These are phyloP conservation scores for Ampelomyces quisqualis DNA, from an alignment of 2,329 filamentous ascomycete species.

Conservation along the genomic window DNA sequence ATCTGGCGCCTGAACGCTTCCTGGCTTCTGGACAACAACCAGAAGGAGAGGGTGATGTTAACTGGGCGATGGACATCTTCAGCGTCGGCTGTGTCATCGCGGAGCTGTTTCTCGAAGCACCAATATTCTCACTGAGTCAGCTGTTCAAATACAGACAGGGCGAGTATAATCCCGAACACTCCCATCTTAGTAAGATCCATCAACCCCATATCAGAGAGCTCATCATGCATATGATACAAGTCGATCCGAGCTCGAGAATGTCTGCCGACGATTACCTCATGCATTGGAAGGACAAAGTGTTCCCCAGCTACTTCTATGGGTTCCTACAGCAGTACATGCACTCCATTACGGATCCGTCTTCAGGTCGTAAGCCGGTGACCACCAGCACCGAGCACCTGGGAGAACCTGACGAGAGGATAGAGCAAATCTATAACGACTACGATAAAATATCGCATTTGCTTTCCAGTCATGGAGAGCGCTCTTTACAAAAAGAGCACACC, in stretches of 20 bases:
- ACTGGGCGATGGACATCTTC: conserved; percentile 99
- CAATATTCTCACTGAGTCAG: conserved; percentile 96
- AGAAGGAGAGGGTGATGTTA: conserved; percentile 62
- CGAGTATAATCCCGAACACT: conserved; percentile 84
- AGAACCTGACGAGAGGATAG: conserved; percentile 90
- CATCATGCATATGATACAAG: conserved; percentile 92
- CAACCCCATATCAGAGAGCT: conserved; percentile 85
- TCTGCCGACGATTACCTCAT: conserved; percentile 91
- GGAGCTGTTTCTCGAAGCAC: conserved; percentile 89
- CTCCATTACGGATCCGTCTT: conserved; percentile 85
- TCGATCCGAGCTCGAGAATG: conserved; percentile 88
- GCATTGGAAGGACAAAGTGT: conserved; percentile 88
- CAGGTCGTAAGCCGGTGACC: conserved; percentile 71
- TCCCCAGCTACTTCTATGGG: conserved; percentile 95
- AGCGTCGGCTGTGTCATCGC: conserved; percentile 96
- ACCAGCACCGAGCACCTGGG: conserved; percentile 70
- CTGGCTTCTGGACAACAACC: conserved; percentile 67
- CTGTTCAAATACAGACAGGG: conserved; percentile 91
- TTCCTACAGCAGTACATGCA: conserved; percentile 98
- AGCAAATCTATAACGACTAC: conserved; percentile 89
- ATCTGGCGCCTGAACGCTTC: conserved; percentile 92
- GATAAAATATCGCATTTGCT: conserved; percentile 97
- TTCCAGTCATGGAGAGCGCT: conserved; percentile 64
- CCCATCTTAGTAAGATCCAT: conserved; percentile 80
- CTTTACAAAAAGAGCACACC: conserved; percentile 36